phyloP scores from a whole-genome alignment of 148 eudicot genomes.

The Euryodendron excelsum region DNA sequence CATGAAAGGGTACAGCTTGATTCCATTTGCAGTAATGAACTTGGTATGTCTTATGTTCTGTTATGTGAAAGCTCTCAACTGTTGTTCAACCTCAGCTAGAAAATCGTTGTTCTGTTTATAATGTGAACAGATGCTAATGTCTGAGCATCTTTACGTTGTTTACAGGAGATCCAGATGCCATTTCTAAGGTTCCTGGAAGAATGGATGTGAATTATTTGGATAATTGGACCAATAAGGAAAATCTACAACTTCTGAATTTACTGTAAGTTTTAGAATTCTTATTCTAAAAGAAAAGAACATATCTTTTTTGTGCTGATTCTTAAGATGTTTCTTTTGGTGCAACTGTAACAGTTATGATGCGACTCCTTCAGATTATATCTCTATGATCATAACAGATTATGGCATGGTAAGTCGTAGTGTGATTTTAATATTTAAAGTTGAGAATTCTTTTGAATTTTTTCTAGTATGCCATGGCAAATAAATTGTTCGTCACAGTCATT shows the following conservation, averaged over 20 bases:
- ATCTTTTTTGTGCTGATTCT: constrained; percentile 5
- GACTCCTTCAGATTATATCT: constrained; percentile 83
- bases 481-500: neutral
- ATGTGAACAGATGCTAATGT: too few relatives aligned
- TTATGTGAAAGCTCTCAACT: constrained; percentile 10
- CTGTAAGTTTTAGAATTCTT: constrained; percentile 46
- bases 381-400: constrained; percentile 83
- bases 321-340: constrained; percentile 8
- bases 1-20: constrained; percentile 92
- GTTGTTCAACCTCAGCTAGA: neutral
- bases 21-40: constrained; percentile 89
- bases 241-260: constrained; percentile 75
- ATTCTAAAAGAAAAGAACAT: neutral
- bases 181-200: constrained; percentile 70
- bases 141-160: neutral
- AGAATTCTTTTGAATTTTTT: neutral
- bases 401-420: constrained; percentile 66
- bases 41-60: constrained; percentile 47
- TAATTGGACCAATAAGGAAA: constrained; percentile 51
- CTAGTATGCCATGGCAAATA: neutral
- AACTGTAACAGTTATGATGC: constrained; percentile 65
- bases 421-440: neutral
- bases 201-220: constrained; percentile 49
- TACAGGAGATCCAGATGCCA: constrained; percentile 76
- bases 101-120: neutral